These are phyloP conservation scores for Phytophthora pistaciae DNA, from an alignment of 352 stramenopile genomes.

Conservation along the genomic window DNA sequence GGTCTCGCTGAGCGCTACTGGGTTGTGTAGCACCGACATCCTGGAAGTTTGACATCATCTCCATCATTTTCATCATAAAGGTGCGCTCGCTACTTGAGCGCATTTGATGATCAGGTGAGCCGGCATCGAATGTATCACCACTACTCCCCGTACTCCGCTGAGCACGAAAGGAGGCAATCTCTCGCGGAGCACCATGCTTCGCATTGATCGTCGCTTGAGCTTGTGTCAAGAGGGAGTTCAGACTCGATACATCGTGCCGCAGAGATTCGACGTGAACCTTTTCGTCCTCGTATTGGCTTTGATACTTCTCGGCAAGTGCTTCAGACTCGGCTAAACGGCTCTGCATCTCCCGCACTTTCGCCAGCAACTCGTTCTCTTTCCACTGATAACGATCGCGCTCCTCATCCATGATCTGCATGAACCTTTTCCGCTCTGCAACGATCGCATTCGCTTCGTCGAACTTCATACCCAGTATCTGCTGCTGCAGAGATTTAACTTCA, in stretches of 20 bases:
- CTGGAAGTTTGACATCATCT: slow-evolving; percentile 61
- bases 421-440: slow-evolving; percentile 59
- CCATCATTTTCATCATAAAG: slow-evolving; percentile 75
- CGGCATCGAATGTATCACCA: slow-evolving; percentile 3
- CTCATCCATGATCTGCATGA: slow-evolving; percentile 59
- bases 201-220: slow-evolving; percentile 59
- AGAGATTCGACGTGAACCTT: slow-evolving; percentile 75
- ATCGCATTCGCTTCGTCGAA: slow-evolving; percentile 62
- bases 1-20: not conserved
- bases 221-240: slow-evolving; percentile 73
- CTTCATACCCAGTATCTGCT: slow-evolving; percentile 66
- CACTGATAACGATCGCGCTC: slow-evolving; percentile 59
- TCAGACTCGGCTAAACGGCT: slow-evolving; percentile 63
- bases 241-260: slow-evolving; percentile 68
- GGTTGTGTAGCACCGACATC: slow-evolving; percentile 3
- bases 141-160: not conserved
- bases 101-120: not conserved
- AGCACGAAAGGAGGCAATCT: slow-evolving; percentile 15
- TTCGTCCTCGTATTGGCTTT: slow-evolving; percentile 83
- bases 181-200: slow-evolving; percentile 36
- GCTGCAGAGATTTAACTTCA: slow-evolving; percentile 50
- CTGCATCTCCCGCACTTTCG: slow-evolving; percentile 57
- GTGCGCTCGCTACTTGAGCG: slow-evolving; percentile 37
- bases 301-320: slow-evolving; percentile 60
- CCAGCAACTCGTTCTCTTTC: slow-evolving; percentile 69